Percentiles rank a stretch among this genome's conserved stretches.
Conservation (phyloP, 345 rosid species). For the Eutrema japonicum region DNA sequence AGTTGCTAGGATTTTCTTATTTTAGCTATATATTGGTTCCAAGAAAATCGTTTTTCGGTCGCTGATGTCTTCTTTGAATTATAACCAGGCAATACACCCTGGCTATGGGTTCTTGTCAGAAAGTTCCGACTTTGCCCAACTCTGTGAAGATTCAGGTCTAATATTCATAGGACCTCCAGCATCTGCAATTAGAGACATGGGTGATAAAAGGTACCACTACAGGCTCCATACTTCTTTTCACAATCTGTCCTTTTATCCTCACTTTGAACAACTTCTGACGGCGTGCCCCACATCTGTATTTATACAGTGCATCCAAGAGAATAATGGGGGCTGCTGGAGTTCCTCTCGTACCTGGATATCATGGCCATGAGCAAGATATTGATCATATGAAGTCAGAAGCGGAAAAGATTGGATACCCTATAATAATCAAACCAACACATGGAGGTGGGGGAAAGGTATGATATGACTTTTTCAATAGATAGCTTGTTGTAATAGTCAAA, state of each 20-base stretch:
- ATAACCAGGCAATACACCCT: conserved; percentile 82
- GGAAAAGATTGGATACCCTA: conserved; percentile 81
- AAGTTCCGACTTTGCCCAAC: conserved; percentile 80
- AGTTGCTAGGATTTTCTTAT: neutral
- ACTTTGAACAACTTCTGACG: conserved; percentile 1
- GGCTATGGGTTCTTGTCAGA: conserved; percentile 94
- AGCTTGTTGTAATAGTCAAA: neutral
- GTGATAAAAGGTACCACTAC: conserved; percentile 78
- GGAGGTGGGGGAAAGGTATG: conserved; percentile 96
- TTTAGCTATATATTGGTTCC: neutral
- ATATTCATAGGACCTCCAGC: conserved; percentile 90
- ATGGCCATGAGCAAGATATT: conserved; percentile 83
- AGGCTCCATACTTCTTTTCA: neutral
- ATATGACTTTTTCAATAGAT: neutral
- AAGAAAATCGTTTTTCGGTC: conserved; percentile 1
- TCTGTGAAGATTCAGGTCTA: conserved; percentile 78
- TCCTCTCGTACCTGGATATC: conserved; percentile 95
- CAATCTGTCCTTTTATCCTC: neutral
- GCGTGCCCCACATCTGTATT: conserved; percentile 19
- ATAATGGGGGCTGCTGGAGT: conserved; percentile 99
- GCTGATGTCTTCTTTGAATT: conserved; percentile 36
- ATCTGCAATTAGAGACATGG: conserved; percentile 96
- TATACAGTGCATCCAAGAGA: conserved; percentile 83
- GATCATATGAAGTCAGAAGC: conserved; percentile 86
- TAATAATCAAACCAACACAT: conserved; percentile 93